Percentiles rank a stretch among this genome's conserved stretches.
These are phyloP conservation scores for Xylaria cubensis DNA, from an alignment of 495 filamentous ascomycete genomes.

Conservation along the genomic window DNA sequence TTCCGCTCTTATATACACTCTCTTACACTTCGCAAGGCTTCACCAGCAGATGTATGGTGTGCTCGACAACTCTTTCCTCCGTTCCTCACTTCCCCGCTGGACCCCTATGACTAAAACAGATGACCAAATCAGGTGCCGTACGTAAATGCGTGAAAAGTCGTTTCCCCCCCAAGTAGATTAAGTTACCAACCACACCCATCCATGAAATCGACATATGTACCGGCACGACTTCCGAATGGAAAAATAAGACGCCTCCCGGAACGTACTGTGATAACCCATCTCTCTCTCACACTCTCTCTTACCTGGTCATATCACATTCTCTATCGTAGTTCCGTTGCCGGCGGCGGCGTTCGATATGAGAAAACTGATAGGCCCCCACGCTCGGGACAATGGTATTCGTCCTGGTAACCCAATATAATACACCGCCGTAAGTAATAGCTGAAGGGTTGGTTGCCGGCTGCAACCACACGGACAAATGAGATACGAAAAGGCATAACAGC, in stretches of 20 bases:
- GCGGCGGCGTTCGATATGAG: background rate
- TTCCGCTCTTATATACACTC: no score
- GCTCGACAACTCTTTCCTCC: background rate
- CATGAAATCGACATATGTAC: conserved; percentile 4
- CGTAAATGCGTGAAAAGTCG: background rate
- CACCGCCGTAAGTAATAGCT: background rate
- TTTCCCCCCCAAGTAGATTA: background rate
- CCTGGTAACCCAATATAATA: conserved; percentile 5
- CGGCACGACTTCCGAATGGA: conserved; percentile 20
- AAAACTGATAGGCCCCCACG: background rate
- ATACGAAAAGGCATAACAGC: background rate
- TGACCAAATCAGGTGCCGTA: background rate
- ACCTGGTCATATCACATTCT: background rate
- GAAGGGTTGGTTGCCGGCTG: conserved; percentile 10
- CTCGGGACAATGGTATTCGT: background rate
- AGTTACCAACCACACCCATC: background rate
- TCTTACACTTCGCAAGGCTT: background rate
- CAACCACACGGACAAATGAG: conserved; percentile 17
- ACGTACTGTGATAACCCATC: background rate
- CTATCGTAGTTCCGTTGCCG: conserved; percentile 9
- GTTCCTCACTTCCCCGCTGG: background rate
- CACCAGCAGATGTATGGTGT: background rate
- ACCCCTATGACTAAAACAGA: background rate
- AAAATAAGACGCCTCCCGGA: background rate
- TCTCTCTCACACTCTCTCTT: no score